Evolutionary conservation across 805 yeast species (phyloP).

Genomic region (Cephaloascus fragrans): DNA sequence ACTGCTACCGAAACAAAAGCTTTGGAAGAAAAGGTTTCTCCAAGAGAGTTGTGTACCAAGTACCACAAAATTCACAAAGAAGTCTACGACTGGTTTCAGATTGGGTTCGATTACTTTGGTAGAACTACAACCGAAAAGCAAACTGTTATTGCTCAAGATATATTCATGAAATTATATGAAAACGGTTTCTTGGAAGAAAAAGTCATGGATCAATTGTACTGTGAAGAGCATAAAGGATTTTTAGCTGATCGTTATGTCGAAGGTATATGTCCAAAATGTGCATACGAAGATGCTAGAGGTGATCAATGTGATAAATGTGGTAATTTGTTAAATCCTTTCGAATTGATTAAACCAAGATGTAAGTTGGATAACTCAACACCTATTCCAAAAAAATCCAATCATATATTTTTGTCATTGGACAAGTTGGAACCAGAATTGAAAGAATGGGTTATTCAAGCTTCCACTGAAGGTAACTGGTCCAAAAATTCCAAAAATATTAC

Average conservation of each 20-base stretch:
- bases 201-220: slow-evolving; percentile 81
- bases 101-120: slow-evolving; percentile 91
- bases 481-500: slow-evolving; percentile 85
- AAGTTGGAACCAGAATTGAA: slow-evolving; percentile 70
- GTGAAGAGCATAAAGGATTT: slow-evolving; percentile 83
- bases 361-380: slow-evolving; percentile 84
- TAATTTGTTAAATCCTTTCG: slow-evolving; percentile 78
- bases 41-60: slow-evolving; percentile 83
- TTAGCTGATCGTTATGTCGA: slow-evolving; percentile 96
- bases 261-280: slow-evolving; percentile 95
- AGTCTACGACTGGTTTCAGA: slow-evolving; percentile 94
- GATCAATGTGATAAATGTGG: slow-evolving; percentile 99
- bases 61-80: slow-evolving; percentile 79
- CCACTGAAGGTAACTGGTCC: slow-evolving; percentile 79
- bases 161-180: slow-evolving; percentile 66
- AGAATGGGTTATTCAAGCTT: slow-evolving; percentile 62
- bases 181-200: slow-evolving; percentile 81
- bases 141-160: slow-evolving; percentile 93
- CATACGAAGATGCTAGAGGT: slow-evolving; percentile 95
- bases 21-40: slow-evolving; percentile 83
- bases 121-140: slow-evolving; percentile 90
- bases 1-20: slow-evolving; percentile 99
- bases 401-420: slow-evolving; percentile 74
- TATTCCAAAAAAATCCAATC: slow-evolving; percentile 70
- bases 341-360: slow-evolving; percentile 91